Percentiles rank a stretch among this genome's conserved stretches.
These are phyloP conservation scores for Candida sanyaensis DNA, from an alignment of 1,139 yeast species.

Conservation along the genomic window DNA sequence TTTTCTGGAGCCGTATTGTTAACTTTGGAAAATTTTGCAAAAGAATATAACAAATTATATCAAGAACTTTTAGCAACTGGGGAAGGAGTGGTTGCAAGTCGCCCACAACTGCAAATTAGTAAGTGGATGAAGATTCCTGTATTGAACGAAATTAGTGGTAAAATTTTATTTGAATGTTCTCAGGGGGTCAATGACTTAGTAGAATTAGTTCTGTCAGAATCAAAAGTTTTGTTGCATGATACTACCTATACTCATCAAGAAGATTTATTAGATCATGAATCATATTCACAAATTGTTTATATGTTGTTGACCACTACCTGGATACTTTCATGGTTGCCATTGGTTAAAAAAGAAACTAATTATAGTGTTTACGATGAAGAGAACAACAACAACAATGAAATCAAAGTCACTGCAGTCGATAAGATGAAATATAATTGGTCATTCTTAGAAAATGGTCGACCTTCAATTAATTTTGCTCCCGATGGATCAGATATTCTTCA, in stretches of 20 bases:
- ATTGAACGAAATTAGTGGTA: constrained; percentile 33
- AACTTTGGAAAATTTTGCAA: constrained; percentile 33
- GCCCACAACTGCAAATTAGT: constrained; percentile 33
- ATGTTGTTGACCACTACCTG: constrained; percentile 49
- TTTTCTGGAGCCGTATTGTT: constrained; percentile 48
- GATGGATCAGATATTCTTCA: constrained; percentile 20
- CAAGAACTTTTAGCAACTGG: constrained; percentile 28
- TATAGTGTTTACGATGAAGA: constrained; percentile 29
- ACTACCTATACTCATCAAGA: constrained; percentile 29
- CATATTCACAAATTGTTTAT: constrained; percentile 50
- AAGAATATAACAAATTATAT: constrained; percentile 32
- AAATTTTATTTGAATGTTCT: constrained; percentile 20
- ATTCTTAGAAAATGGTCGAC: constrained; percentile 50
- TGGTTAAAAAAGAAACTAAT: constrained; percentile 46
- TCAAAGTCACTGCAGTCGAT: constrained; percentile 38
- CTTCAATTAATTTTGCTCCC: constrained; percentile 23
- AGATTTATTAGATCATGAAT: constrained; percentile 44
- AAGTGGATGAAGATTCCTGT: constrained; percentile 47
- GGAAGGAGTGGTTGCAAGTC: constrained; percentile 18
- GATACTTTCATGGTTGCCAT: constrained; percentile 58
- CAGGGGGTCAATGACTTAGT: constrained; percentile 5
- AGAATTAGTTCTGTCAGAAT: constrained; percentile 33
- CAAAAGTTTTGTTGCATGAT: constrained; percentile 28
- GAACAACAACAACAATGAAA: constrained; percentile 15
- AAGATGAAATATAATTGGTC: constrained; percentile 57